phyloP scores from a whole-genome alignment of 148 eudicot species.

The Dysphania ambrosioides region DNA sequence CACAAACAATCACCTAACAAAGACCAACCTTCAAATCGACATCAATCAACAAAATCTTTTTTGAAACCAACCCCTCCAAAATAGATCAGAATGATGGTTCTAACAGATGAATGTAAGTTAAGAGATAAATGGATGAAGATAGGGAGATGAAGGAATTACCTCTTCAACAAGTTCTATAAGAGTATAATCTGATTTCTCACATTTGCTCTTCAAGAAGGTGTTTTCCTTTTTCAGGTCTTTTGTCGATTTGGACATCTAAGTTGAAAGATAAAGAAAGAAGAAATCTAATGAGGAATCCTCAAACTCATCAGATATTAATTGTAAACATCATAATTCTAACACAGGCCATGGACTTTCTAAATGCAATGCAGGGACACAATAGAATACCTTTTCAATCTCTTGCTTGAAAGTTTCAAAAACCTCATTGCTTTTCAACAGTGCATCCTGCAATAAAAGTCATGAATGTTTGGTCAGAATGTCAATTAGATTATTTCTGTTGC shows the following conservation, averaged over 20 bases:
- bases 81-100: neutral
- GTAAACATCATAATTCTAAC: neutral
- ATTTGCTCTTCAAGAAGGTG: slow-evolving; percentile 78
- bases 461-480: neutral
- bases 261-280: slow-evolving; percentile 18
- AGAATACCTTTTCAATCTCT: slow-evolving; percentile 88
- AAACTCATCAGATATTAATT: neutral
- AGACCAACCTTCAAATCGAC: neutral
- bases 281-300: slow-evolving; percentile 11
- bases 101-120: neutral
- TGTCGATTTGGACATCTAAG: slow-evolving; percentile 80
- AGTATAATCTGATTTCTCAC: slow-evolving; percentile 74
- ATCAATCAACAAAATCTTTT: neutral
- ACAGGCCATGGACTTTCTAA: neutral
- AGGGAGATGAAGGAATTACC: slow-evolving; percentile 41
- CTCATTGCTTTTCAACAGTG: slow-evolving; percentile 88
- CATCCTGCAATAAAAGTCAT: slow-evolving; percentile 61
- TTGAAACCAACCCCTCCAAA: neutral
- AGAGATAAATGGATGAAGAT: neutral
- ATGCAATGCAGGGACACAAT: neutral
- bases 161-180: slow-evolving; percentile 87
- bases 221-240: slow-evolving; percentile 90
- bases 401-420: slow-evolving; percentile 94
- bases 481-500: neutral
- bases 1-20: neutral